These are phyloP conservation scores for Liquidambar formosana DNA, from an alignment of 164 flowering plant genomes.

Conservation along the genomic window DNA sequence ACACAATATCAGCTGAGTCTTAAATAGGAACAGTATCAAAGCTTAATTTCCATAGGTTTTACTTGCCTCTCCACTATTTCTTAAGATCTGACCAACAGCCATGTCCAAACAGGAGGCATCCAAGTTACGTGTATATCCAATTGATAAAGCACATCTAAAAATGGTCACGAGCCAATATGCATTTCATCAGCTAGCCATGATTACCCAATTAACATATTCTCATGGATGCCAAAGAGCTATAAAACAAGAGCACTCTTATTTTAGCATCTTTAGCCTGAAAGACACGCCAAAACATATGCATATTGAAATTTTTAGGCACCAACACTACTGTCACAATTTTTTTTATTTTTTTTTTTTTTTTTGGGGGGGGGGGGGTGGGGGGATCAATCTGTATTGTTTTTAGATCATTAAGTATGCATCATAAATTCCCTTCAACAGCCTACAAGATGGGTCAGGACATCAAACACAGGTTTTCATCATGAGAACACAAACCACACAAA, in stretches of 20 bases:
- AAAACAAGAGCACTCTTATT: neutral
- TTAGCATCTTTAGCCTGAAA: neutral
- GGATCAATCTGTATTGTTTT: neutral
- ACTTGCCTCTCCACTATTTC: slow-evolving; percentile 1
- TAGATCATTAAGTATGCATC: neutral
- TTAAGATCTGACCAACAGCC: neutral
- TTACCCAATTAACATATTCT: neutral
- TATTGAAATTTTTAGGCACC: neutral
- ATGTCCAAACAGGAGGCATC: neutral
- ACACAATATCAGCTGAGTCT: neutral
- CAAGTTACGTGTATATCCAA: neutral
- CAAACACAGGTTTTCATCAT: too few relatives aligned
- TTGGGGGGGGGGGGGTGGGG: too few relatives aligned
- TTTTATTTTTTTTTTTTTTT: too few relatives aligned
- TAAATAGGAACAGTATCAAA: neutral
- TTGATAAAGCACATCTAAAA: neutral
- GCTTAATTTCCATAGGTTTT: neutral
- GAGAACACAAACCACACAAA: too few relatives aligned
- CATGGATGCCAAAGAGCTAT: too few relatives aligned
- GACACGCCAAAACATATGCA: neutral
- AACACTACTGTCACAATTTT: neutral
- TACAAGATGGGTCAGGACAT: neutral
- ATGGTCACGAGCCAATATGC: neutral
- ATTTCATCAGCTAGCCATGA: neutral
- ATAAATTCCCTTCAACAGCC: neutral